phyloP scores from a whole-genome alignment of 129 eudicot species.

The Helichrysum umbraculigerum region DNA sequence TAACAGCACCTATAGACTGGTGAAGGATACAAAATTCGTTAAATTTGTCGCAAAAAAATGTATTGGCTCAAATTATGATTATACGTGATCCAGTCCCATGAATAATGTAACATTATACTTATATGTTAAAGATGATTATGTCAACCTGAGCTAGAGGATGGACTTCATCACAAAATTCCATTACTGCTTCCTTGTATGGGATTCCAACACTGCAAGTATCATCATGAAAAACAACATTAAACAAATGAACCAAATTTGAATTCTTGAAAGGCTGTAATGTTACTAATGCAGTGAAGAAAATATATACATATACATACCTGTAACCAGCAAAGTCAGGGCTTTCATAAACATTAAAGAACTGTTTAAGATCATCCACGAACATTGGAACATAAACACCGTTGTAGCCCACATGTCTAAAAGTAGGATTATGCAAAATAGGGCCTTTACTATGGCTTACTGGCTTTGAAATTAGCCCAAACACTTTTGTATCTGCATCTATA shows the following conservation, averaged over 20 bases:
- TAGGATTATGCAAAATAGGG: conserved; percentile 75
- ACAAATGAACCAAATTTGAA: neutral
- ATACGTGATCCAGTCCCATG: neutral
- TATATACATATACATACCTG: conserved; percentile 47
- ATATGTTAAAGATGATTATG: conserved; percentile 20
- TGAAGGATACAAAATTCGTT: conserved; percentile 20
- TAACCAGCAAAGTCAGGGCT: conserved; percentile 83
- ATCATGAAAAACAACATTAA: conserved; percentile 25
- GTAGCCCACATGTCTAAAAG: conserved; percentile 70
- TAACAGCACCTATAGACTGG: conserved; percentile 87
- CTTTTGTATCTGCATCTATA: conserved; percentile 57
- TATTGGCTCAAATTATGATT: conserved; percentile 11
- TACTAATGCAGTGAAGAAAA: neutral
- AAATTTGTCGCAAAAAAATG: neutral
- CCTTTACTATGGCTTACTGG: conserved; percentile 92
- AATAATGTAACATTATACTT: neutral
- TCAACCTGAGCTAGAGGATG: conserved; percentile 86
- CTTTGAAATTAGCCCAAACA: conserved; percentile 72
- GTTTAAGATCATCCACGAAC: conserved; percentile 75
- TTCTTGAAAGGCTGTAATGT: neutral
- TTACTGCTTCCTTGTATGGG: conserved; percentile 87
- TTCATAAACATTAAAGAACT: conserved; percentile 58
- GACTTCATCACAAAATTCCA: conserved; percentile 67
- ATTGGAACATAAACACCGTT: conserved; percentile 79
- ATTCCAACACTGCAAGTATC: conserved; percentile 62